phyloP scores from a whole-genome alignment of 2,329 filamentous ascomycete genomes.

The Nannizziopsis arthrosporioides region DNA sequence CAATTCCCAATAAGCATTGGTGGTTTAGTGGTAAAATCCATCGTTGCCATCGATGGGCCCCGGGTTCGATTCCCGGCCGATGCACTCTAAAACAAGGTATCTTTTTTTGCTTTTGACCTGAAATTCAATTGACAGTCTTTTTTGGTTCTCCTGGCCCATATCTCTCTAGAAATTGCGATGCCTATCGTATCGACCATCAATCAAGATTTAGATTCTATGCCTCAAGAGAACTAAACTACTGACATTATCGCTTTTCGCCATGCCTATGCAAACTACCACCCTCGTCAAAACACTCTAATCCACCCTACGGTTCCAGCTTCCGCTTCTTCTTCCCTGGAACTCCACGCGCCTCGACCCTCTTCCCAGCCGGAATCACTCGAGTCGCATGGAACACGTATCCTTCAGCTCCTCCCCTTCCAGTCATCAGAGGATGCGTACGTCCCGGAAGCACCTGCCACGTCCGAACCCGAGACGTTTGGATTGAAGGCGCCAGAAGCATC shows the following conservation, averaged over 20 bases:
- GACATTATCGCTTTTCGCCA: too few relatives aligned
- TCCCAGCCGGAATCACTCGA: slow-evolving; percentile 66
- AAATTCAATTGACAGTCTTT: too few relatives aligned
- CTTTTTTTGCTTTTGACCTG: too few relatives aligned
- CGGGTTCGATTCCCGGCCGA: slow-evolving; percentile 36
- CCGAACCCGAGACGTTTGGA: slow-evolving; percentile 69
- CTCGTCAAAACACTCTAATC: not conserved
- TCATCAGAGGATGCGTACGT: slow-evolving; percentile 91
- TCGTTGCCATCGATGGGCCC: slow-evolving; percentile 44
- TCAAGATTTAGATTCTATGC: too few relatives aligned
- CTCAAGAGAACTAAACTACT: too few relatives aligned
- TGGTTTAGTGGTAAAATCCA: slow-evolving; percentile 45
- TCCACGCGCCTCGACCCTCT: slow-evolving; percentile 70
- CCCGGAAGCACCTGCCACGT: slow-evolving; percentile 87
- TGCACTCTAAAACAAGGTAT: too few relatives aligned
- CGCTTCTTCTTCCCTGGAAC: slow-evolving; percentile 55
- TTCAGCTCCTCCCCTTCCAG: slow-evolving; percentile 70
- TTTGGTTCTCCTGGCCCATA: too few relatives aligned
- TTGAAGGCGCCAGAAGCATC: slow-evolving; percentile 61
- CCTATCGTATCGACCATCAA: too few relatives aligned
- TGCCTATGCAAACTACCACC: not conserved
- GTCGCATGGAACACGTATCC: slow-evolving; percentile 82
- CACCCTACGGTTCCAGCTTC: slow-evolving; percentile 35
- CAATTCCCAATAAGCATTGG: slow-evolving; percentile 11
- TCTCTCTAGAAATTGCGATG: too few relatives aligned